A percentile compares a stretch with the other conserved stretches of the same genome.
Evolutionary conservation across 768 basidiomycete genomes (phyloP).

Genomic region (Boletus insuetus): DNA sequence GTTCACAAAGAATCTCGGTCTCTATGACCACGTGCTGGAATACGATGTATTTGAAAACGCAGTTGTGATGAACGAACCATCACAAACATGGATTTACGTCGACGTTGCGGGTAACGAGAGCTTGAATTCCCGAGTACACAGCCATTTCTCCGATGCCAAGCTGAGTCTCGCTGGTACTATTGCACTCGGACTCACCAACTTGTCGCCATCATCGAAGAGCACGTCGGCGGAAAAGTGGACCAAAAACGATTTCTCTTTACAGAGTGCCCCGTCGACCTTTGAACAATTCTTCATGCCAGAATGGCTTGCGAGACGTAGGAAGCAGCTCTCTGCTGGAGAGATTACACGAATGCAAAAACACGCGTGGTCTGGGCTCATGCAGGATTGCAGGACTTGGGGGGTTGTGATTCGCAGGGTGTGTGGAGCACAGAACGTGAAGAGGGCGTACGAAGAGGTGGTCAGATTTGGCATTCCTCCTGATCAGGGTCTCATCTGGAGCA

Average conservation of each 20-base stretch:
- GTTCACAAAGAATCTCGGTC: conserved; percentile 52
- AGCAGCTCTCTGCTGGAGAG: conserved; percentile 43
- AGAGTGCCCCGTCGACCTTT: conserved; percentile 15
- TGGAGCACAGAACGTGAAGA: conserved; percentile 47
- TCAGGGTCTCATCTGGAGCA: conserved; percentile 60
- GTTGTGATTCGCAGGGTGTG: conserved; percentile 47
- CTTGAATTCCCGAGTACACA: conserved; percentile 45
- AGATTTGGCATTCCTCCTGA: conserved; percentile 50
- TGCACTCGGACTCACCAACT: conserved; percentile 54
- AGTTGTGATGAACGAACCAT: conserved; percentile 27
- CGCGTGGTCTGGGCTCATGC: conserved; percentile 63
- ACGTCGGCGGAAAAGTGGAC: conserved; percentile 37
- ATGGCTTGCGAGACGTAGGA: conserved; percentile 57
- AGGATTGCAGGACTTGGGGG: conserved; percentile 51
- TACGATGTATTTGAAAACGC: conserved; percentile 47
- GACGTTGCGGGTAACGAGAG: conserved; percentile 60
- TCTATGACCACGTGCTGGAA: conserved; percentile 56
- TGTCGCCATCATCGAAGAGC: conserved; percentile 44
- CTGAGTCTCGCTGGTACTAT: conserved; percentile 40
- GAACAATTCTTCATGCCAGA: conserved; percentile 69
- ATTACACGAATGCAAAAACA: conserved; percentile 49
- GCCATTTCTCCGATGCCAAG: conserved; percentile 33
- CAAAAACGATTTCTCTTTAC: conserved; percentile 33
- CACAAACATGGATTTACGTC: conserved; percentile 52
- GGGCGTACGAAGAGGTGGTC: conserved; percentile 46